A percentile compares a stretch with the other conserved stretches of the same genome.
These are phyloP conservation scores for rapeseed (Brassica napus) DNA, from an alignment of 345 rosid species.

Conservation along the genomic window DNA sequence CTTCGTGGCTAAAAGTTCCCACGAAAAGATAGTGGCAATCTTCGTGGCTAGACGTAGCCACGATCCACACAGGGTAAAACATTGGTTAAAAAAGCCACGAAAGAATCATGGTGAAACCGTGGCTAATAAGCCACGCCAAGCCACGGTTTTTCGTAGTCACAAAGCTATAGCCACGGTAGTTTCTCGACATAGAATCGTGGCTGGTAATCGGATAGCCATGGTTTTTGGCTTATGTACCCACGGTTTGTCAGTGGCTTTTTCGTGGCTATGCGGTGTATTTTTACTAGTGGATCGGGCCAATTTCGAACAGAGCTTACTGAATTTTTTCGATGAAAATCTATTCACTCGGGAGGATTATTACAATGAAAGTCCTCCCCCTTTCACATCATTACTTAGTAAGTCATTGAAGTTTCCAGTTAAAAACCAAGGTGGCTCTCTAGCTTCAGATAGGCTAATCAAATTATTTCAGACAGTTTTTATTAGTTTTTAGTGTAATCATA, in stretches of 20 bases:
- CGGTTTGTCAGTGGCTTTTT: not conserved
- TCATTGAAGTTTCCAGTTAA: too few relatives aligned
- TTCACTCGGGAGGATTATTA: too few relatives aligned
- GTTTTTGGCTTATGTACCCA: not conserved
- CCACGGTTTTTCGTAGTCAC: not conserved
- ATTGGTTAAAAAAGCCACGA: not conserved
- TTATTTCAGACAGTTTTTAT: too few relatives aligned
- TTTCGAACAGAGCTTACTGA: too few relatives aligned
- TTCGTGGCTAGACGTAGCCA: not conserved
- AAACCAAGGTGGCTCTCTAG: too few relatives aligned
- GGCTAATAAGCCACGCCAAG: not conserved
- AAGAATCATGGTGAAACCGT: not conserved
- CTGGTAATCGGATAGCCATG: not conserved
- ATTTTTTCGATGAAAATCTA: too few relatives aligned
- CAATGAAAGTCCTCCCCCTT: too few relatives aligned
- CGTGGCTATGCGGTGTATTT: not conserved
- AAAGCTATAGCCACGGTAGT: not conserved
- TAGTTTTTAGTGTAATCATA: too few relatives aligned
- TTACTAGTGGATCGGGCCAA: not conserved
- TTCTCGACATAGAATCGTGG: not conserved
- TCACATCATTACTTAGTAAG: too few relatives aligned
- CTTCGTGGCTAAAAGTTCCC: not conserved
- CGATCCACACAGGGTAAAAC: not conserved
- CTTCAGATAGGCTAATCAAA: too few relatives aligned
- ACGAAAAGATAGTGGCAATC: not conserved